Conservation (phyloP, 306 rosid species). For the Vigna radiata region DNA sequence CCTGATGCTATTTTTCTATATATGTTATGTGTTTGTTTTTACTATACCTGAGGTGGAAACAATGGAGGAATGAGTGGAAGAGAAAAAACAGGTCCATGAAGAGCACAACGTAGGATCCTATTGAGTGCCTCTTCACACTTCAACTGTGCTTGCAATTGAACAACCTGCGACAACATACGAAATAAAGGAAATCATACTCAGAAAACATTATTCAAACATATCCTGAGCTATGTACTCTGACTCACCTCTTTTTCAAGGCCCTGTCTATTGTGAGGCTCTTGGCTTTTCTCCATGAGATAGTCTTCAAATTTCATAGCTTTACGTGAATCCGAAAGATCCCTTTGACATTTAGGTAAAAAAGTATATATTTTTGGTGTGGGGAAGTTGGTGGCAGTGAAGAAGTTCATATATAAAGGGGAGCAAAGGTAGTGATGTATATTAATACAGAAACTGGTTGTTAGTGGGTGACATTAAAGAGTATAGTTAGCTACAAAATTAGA, state of each 20-base stretch:
- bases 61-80: conserved; percentile 55
- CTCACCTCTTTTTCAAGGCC: conserved; percentile 77
- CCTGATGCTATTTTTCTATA: not conserved
- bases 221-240: not conserved
- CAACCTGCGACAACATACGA: conserved; percentile 55
- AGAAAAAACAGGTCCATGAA: conserved; percentile 66
- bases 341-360: conserved; percentile 23
- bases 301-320: conserved; percentile 81
- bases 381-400: conserved; percentile 29
- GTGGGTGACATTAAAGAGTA: conserved; percentile 50
- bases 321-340: conserved; percentile 20
- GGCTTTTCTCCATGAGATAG: conserved; percentile 68
- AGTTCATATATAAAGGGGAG: conserved; percentile 26
- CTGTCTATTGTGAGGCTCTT: conserved; percentile 57
- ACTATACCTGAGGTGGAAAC: conserved; percentile 70
- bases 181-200: conserved; percentile 30
- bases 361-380: conserved; percentile 3
- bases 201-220: not conserved
- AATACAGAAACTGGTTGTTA: conserved; percentile 35
- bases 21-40: not conserved
- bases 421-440: not conserved
- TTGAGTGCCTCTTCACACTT: conserved; percentile 69
- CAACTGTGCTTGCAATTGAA: conserved; percentile 63
- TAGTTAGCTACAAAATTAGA: conserved; percentile 46
- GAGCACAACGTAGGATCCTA: conserved; percentile 66